These are phyloP conservation scores for Magnusiomyces suaveolens DNA, from an alignment of 1,139 yeast species.

Conservation along the genomic window DNA sequence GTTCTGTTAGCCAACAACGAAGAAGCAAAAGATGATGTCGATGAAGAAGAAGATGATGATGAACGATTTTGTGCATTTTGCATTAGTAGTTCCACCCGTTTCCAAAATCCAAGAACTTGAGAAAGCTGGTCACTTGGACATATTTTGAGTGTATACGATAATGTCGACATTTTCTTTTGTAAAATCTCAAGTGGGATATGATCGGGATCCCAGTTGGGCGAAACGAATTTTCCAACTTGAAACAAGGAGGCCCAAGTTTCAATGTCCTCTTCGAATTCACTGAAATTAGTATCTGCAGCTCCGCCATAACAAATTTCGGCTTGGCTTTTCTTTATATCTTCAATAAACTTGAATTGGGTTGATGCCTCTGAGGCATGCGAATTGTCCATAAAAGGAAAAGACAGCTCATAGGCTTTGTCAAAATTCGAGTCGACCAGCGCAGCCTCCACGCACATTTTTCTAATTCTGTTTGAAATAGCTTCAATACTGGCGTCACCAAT, in stretches of 20 bases:
- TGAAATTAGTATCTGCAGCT: neutral
- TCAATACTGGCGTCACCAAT: neutral
- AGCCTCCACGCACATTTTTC: conserved; percentile 46
- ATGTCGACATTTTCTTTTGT: conserved; percentile 38
- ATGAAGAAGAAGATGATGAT: neutral
- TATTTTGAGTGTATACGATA: conserved; percentile 36
- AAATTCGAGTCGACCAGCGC: conserved; percentile 48
- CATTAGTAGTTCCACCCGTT: conserved; percentile 21
- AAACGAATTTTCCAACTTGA: conserved; percentile 47
- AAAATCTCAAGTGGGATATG: conserved; percentile 28
- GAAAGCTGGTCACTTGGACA: conserved; percentile 31
- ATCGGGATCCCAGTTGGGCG: conserved; percentile 40
- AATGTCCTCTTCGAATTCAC: conserved; percentile 2
- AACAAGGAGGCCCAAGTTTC: conserved; percentile 47
- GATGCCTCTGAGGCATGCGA: neutral
- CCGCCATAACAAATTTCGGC: neutral
- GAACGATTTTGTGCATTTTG: neutral
- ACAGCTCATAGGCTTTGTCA: conserved; percentile 39
- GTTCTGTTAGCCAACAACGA: neutral
- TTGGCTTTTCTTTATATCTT: neutral
- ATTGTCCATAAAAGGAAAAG: conserved; percentile 24
- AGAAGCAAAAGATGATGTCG: neutral
- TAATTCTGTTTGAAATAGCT: conserved; percentile 21
- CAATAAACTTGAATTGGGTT: conserved; percentile 3
- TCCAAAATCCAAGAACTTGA: conserved; percentile 30